phyloP scores from a whole-genome alignment of 1,284 basidiomycete genomes.

The Ustilago esculenta region DNA sequence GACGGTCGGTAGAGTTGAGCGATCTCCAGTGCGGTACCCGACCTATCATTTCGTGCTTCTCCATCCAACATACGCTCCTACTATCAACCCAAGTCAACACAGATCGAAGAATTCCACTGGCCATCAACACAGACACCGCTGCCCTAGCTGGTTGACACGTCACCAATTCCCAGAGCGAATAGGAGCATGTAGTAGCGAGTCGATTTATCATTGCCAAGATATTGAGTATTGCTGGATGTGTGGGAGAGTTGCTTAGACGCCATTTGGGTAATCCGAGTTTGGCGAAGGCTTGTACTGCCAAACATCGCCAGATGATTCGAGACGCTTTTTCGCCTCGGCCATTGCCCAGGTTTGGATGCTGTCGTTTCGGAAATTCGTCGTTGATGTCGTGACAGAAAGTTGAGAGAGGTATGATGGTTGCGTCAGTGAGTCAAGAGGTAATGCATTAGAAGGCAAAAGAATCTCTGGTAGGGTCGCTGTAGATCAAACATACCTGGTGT shows the following conservation, averaged over 20 bases:
- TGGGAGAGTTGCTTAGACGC: constrained; percentile 9
- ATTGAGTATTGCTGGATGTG: constrained; percentile 2
- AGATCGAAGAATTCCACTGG: too few species aligned
- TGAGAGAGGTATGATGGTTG: not conserved
- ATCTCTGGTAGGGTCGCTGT: not conserved
- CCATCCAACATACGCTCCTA: too few species aligned
- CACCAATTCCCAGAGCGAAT: not conserved
- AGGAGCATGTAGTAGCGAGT: not conserved
- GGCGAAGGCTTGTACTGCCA: constrained; percentile 66
- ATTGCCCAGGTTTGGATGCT: constrained; percentile 64
- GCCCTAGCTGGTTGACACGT: too few species aligned
- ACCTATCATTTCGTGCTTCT: too few species aligned
- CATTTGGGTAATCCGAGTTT: constrained; percentile 61
- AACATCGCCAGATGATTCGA: constrained; percentile 57
- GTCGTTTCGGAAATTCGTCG: constrained; percentile 1
- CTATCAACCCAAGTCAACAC: too few species aligned
- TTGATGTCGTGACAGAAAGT: not conserved
- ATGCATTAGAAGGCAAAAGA: not conserved
- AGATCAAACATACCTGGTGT: constrained; percentile 79
- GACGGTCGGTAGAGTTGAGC: too few species aligned
- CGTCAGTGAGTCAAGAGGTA: constrained; percentile 2
- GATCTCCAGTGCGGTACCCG: too few species aligned
- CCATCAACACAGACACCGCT: too few species aligned
- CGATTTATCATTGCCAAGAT: constrained; percentile 11
- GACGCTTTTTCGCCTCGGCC: constrained; percentile 63